Evolutionary conservation across 768 basidiomycete species (phyloP).

Genomic region (Suillus cothurnatus): DNA sequence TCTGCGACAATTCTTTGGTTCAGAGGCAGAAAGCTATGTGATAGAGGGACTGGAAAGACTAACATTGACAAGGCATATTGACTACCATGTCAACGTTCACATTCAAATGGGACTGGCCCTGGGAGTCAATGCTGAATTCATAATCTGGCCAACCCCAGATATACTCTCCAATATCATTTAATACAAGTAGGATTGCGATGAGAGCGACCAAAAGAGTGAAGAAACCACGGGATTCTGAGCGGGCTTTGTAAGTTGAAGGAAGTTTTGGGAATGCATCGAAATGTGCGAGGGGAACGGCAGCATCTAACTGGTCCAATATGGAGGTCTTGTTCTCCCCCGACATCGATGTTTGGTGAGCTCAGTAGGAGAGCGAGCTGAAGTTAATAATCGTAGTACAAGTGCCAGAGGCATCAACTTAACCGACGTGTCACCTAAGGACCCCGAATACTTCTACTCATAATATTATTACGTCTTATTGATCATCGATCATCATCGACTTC

Average conservation of each 20-base stretch:
- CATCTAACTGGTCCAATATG: slow-evolving; percentile 65
- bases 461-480: background rate
- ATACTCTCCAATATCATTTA: slow-evolving; percentile 90
- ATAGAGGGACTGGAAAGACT: slow-evolving; percentile 35
- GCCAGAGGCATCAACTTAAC: background rate
- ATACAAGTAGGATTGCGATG: slow-evolving; percentile 70
- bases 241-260: slow-evolving; percentile 76
- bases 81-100: slow-evolving; percentile 93
- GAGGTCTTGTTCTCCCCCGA: slow-evolving; percentile 28
- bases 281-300: slow-evolving; percentile 60
- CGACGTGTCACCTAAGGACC: slow-evolving; percentile 4
- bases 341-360: slow-evolving; percentile 14
- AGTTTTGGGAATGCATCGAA: slow-evolving; percentile 91
- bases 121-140: slow-evolving; percentile 83
- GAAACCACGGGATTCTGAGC: slow-evolving; percentile 79
- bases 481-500: background rate
- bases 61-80: slow-evolving; percentile 92
- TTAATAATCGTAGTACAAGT: background rate
- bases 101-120: slow-evolving; percentile 62
- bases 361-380: background rate
- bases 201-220: slow-evolving; percentile 72
- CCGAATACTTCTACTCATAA: background rate
- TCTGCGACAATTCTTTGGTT: slow-evolving; percentile 43
- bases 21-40: background rate
- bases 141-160: slow-evolving; percentile 93